A percentile compares a stretch with the other conserved stretches of the same genome.
These are phyloP conservation scores for Hirschfeldia incana DNA, from an alignment of 345 rosid genomes.

Conservation along the genomic window DNA sequence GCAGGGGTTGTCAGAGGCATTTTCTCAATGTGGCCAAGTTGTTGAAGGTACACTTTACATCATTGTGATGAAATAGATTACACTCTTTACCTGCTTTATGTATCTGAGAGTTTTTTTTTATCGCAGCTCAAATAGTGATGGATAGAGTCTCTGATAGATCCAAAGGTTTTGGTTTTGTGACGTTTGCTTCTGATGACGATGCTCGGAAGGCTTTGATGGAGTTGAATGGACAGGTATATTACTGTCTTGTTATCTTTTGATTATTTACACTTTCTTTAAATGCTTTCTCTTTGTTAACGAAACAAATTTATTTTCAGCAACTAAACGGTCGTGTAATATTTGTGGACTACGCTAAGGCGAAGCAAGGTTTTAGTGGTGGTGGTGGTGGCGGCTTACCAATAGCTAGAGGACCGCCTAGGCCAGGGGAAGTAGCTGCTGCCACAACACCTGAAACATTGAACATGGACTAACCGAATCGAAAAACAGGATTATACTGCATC, in stretches of 20 bases:
- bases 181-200: slow-evolving; percentile 78
- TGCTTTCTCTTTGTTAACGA: neutral
- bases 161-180: slow-evolving; percentile 87
- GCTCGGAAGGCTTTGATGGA: slow-evolving; percentile 59
- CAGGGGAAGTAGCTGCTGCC: slow-evolving; percentile 12
- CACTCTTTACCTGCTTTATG: neutral
- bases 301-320: slow-evolving; percentile 39
- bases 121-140: slow-evolving; percentile 59
- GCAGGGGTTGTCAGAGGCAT: slow-evolving; percentile 64
- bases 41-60: slow-evolving; percentile 59
- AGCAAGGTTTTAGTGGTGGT: neutral
- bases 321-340: slow-evolving; percentile 66
- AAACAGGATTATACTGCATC: neutral
- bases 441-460: neutral
- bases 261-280: neutral
- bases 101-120: neutral
- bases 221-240: slow-evolving; percentile 74
- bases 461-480: slow-evolving; percentile 6
- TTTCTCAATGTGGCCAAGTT: slow-evolving; percentile 83
- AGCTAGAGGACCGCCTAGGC: slow-evolving; percentile 78
- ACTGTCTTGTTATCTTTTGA: neutral
- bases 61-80: neutral
- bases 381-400: neutral
- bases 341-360: slow-evolving; percentile 66
- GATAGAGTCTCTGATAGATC: slow-evolving; percentile 69